Evolutionary conservation across 139 green algal species (phyloP).

Genomic region (Trebouxia sp.): DNA sequence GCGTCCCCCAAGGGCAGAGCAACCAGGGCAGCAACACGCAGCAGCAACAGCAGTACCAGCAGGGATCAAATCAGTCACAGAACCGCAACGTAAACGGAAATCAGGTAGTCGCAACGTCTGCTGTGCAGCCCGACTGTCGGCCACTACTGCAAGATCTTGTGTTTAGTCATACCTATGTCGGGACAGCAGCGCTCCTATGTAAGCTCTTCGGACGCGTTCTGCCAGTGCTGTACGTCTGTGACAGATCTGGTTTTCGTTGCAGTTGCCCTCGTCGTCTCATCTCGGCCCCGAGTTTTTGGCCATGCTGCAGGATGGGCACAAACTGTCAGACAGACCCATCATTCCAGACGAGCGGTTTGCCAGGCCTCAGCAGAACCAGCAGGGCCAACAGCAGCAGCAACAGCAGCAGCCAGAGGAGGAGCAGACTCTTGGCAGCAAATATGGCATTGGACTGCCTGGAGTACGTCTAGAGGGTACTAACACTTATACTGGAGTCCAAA

Average conservation of each 20-base stretch:
- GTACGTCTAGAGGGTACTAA: constrained; percentile 1
- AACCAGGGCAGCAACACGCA: not conserved
- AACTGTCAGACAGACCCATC: constrained; percentile 13
- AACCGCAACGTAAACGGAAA: not conserved
- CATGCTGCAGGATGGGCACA: not conserved
- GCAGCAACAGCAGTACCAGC: not conserved
- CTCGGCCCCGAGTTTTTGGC: too few species aligned
- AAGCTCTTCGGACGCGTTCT: too few species aligned
- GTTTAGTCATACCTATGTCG: not conserved
- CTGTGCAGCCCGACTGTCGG: not conserved
- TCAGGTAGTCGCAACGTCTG: not conserved
- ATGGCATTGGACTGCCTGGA: constrained; percentile 3
- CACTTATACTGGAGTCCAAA: constrained; percentile 9
- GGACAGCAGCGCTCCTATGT: not conserved
- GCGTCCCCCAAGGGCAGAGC: not conserved
- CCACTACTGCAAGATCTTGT: not conserved
- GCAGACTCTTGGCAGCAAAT: not conserved
- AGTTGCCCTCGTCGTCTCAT: too few species aligned
- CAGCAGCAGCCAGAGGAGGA: not conserved
- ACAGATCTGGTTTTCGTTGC: too few species aligned
- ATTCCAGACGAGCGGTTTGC: constrained; percentile 16
- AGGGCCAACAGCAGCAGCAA: not conserved
- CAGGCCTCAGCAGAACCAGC: constrained; percentile 1
- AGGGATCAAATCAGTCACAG: not conserved
- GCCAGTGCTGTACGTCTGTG: too few species aligned